Conservation (phyloP, 2,329 filamentous ascomycete genomes). For the Arthrobotrys sphaeroides region DNA sequence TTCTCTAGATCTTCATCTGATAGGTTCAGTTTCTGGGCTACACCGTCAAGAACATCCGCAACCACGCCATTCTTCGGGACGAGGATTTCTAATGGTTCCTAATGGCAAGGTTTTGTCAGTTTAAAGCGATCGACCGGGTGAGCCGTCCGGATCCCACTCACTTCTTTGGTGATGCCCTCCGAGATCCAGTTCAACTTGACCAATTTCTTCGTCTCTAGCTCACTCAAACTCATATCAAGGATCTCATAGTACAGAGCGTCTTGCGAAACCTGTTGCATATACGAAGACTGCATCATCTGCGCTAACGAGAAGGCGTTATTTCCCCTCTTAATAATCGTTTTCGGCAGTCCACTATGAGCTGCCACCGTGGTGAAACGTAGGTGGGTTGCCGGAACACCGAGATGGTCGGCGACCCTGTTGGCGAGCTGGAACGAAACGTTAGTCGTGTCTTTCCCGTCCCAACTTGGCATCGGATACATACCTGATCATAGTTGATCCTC, state of each 20-base stretch:
- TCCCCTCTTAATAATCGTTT: slow-evolving; percentile 77
- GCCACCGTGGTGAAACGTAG: slow-evolving; percentile 91
- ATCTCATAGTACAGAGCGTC: slow-evolving; percentile 93
- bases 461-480: slow-evolving; percentile 9
- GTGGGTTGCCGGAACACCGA: slow-evolving; percentile 83
- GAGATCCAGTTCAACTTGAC: slow-evolving; percentile 84
- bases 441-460: background rate
- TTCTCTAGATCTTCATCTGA: slow-evolving; percentile 77
- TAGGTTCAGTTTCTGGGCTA: slow-evolving; percentile 83
- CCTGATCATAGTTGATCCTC: slow-evolving; percentile 87
- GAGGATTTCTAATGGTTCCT: slow-evolving; percentile 83
- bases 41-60: slow-evolving; percentile 76
- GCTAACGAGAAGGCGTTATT: slow-evolving; percentile 73
- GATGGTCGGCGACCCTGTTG: slow-evolving; percentile 79
- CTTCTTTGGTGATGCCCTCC: slow-evolving; percentile 91
- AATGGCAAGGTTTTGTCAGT: slow-evolving; percentile 57
- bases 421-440: slow-evolving; percentile 65
- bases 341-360: slow-evolving; percentile 77
- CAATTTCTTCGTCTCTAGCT: slow-evolving; percentile 90
- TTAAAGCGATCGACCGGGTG: slow-evolving; percentile 48
- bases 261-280: slow-evolving; percentile 74
- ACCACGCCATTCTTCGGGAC: slow-evolving; percentile 86
- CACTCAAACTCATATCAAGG: slow-evolving; percentile 89
- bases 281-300: slow-evolving; percentile 79
- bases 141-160: slow-evolving; percentile 62